These are phyloP conservation scores for Cajanus cajan DNA, from an alignment of 306 rosid genomes.

Conservation along the genomic window DNA sequence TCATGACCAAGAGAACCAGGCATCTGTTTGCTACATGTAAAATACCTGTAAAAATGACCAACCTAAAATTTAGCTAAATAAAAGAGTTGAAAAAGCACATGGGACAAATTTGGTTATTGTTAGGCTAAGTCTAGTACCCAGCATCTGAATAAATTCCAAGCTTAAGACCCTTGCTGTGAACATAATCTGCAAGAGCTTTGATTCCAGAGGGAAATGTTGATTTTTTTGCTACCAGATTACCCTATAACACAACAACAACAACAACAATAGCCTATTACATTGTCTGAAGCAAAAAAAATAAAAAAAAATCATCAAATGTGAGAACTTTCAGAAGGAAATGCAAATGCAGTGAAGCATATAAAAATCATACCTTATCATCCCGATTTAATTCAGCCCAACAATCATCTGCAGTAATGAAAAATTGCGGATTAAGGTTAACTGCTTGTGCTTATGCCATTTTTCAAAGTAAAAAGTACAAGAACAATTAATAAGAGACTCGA, in stretches of 20 bases:
- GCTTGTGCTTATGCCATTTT: slow-evolving; percentile 1
- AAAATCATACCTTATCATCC: slow-evolving; percentile 52
- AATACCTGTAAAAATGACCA: slow-evolving; percentile 54
- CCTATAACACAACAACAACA: slow-evolving; percentile 44
- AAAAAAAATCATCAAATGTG: too few species aligned
- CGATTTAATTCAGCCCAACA: slow-evolving; percentile 95
- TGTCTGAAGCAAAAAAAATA: neutral
- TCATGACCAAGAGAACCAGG: slow-evolving; percentile 96
- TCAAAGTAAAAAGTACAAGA: neutral
- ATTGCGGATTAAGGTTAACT: neutral
- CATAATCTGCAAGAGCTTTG: slow-evolving; percentile 87
- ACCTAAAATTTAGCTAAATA: neutral
- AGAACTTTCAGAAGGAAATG: neutral
- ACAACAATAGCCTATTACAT: slow-evolving; percentile 36
- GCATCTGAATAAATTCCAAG: slow-evolving; percentile 97
- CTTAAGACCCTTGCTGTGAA: slow-evolving; percentile 91
- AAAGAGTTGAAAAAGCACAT: neutral
- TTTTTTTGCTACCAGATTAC: slow-evolving; percentile 68
- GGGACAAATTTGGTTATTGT: neutral
- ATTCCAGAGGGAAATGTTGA: slow-evolving; percentile 93
- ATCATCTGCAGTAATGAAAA: slow-evolving; percentile 60
- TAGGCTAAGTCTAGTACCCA: slow-evolving; percentile 55
- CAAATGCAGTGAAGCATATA: neutral
- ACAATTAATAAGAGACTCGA: neutral
- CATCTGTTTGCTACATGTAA: slow-evolving; percentile 84